These are phyloP conservation scores for Venturia carpophila DNA, from an alignment of 2,329 filamentous ascomycete species.

Conservation along the genomic window DNA sequence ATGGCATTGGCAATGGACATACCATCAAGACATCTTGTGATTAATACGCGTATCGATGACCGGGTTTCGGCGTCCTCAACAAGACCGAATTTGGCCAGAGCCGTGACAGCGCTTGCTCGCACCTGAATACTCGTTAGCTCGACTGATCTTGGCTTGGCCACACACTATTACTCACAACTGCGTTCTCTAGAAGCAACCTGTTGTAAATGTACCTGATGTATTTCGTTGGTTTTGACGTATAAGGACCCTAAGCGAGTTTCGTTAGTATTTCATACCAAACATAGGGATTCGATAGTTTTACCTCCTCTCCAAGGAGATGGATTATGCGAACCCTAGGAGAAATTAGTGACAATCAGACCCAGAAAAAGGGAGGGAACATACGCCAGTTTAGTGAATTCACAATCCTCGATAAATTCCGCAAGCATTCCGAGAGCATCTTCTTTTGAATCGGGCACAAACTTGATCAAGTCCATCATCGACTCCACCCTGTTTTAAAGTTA, in stretches of 20 bases:
- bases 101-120: conserved; percentile 88
- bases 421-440: conserved; percentile 80
- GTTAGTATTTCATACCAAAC: background rate
- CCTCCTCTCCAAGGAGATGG: conserved; percentile 81
- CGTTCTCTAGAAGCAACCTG: conserved; percentile 92
- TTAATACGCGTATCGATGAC: conserved; percentile 84
- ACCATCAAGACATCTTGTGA: conserved; percentile 78
- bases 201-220: conserved; percentile 99
- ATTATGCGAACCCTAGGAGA: conserved; percentile 64
- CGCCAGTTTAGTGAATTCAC: conserved; percentile 96
- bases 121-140: conserved; percentile 32
- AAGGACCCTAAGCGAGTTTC: conserved; percentile 57
- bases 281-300: background rate
- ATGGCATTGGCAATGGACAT: background rate
- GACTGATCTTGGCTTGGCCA: background rate
- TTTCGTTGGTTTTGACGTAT: conserved; percentile 87
- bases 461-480: conserved; percentile 98
- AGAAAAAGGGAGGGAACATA: background rate
- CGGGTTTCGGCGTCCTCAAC: conserved; percentile 95
- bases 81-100: conserved; percentile 92
- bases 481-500: conserved; percentile 50
- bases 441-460: conserved; percentile 86
- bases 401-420: conserved; percentile 98
- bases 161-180: conserved; percentile 48
- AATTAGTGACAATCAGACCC: background rate